Conservation (phyloP, 225 moss, liverwort and hornwort species). For the Pleurozium schreberi region DNA sequence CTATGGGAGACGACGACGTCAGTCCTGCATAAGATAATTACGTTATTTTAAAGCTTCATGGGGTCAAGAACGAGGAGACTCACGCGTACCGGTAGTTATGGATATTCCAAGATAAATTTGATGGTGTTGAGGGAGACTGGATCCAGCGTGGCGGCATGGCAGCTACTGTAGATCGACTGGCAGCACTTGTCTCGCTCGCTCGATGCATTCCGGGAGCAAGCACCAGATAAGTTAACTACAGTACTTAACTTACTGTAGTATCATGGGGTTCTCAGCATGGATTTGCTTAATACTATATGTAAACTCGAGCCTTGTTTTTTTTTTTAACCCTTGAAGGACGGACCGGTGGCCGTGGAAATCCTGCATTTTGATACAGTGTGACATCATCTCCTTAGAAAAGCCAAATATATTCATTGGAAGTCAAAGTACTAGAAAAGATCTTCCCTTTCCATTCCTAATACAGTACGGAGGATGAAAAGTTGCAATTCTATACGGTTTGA, state of each 20-base stretch:
- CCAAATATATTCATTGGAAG: too few relatives aligned
- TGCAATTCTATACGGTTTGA: too few relatives aligned
- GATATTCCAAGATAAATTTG: background rate
- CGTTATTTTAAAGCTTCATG: background rate
- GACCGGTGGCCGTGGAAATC: too few relatives aligned
- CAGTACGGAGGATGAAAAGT: too few relatives aligned
- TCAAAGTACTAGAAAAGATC: too few relatives aligned
- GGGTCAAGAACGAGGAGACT: background rate
- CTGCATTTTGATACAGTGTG: too few relatives aligned
- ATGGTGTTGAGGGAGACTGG: background rate
- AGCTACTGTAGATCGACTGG: too few relatives aligned
- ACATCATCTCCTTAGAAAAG: too few relatives aligned
- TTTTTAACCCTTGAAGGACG: too few relatives aligned
- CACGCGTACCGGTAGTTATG: background rate
- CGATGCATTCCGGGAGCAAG: background rate
- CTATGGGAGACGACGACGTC: background rate
- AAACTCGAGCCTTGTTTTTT: too few relatives aligned
- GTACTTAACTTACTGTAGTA: too few relatives aligned
- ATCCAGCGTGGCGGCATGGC: background rate
- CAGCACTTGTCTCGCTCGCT: background rate
- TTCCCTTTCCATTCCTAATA: too few relatives aligned
- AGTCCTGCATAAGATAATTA: background rate
- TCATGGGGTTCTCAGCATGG: background rate
- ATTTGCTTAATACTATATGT: background rate
- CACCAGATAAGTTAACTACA: background rate